Evolutionary conservation across 768 basidiomycete genomes (phyloP).

Genomic region (Pisolithus microcarpus): DNA sequence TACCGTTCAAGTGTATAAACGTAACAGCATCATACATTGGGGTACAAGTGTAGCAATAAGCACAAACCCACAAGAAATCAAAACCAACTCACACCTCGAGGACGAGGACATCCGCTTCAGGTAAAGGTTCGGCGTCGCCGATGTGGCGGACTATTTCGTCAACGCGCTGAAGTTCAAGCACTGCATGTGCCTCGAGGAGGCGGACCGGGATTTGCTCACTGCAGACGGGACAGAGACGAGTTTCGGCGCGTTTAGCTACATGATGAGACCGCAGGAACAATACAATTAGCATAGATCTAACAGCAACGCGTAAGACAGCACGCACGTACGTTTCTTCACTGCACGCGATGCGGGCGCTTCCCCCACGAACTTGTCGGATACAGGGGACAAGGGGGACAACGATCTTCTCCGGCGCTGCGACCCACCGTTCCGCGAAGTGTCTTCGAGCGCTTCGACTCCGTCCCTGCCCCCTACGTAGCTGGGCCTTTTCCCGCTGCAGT

Average conservation of each 20-base stretch:
- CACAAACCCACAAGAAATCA: slow-evolving; percentile 20
- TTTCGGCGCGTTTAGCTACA: slow-evolving; percentile 67
- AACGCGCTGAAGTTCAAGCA: slow-evolving; percentile 61
- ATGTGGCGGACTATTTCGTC: slow-evolving; percentile 59
- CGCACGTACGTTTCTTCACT: slow-evolving; percentile 44
- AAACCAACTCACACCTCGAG: slow-evolving; percentile 42
- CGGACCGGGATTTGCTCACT: slow-evolving; percentile 65
- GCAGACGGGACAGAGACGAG: slow-evolving; percentile 69
- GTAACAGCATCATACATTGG: no score
- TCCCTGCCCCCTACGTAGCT: slow-evolving; percentile 23
- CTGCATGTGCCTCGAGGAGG: slow-evolving; percentile 56
- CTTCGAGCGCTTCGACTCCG: background rate
- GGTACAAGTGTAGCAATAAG: slow-evolving; percentile 23
- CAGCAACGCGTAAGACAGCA: background rate
- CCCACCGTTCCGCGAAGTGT: background rate
- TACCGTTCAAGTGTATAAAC: slow-evolving; percentile 24
- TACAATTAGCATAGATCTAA: no score
- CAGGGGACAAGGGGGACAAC: slow-evolving; percentile 31
- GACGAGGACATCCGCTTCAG: slow-evolving; percentile 41
- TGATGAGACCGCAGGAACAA: background rate
- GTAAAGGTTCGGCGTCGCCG: slow-evolving; percentile 52
- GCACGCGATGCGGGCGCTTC: slow-evolving; percentile 18
- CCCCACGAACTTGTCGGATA: slow-evolving; percentile 18
- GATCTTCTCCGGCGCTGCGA: slow-evolving; percentile 12
- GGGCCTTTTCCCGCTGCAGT: slow-evolving; percentile 44